Conservation (phyloP, 2,329 filamentous ascomycete genomes). For the Talaromyces piceae region DNA sequence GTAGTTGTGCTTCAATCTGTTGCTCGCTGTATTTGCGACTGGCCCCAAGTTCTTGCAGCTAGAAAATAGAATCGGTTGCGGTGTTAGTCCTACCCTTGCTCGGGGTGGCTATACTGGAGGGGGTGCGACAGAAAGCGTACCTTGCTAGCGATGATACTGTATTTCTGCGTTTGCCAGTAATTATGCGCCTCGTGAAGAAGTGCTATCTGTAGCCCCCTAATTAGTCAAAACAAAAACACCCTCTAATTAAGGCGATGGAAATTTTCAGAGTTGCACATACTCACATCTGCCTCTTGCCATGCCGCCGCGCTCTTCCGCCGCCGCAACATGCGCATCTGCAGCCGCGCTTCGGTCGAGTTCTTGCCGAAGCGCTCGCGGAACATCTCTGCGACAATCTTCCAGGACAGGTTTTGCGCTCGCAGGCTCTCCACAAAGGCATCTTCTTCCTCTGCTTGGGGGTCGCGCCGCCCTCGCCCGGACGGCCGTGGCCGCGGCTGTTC, state of each 20-base stretch:
- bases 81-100: too few species aligned
- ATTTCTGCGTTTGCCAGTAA: constrained; percentile 33
- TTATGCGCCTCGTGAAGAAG: constrained; percentile 30
- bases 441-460: constrained; percentile 33
- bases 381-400: constrained; percentile 31
- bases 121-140: constrained; percentile 22
- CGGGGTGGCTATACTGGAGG: too few species aligned
- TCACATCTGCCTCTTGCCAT: constrained; percentile 39
- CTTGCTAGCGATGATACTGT: constrained; percentile 32
- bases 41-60: constrained; percentile 28
- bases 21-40: constrained; percentile 26
- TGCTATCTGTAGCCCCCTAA: constrained; percentile 19
- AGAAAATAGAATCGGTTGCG: constrained; percentile 6
- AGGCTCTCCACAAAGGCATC: constrained; percentile 32
- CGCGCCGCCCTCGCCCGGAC: constrained; percentile 26
- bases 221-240: not conserved
- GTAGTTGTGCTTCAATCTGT: constrained; percentile 30
- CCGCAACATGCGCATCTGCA: constrained; percentile 37
- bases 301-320: constrained; percentile 27
- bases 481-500: constrained; percentile 21
- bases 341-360: constrained; percentile 30
- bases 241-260: not conserved
- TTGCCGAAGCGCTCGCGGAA: constrained; percentile 31
- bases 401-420: constrained; percentile 29
- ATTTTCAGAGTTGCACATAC: constrained; percentile 22